Evolutionary conservation across 2,329 filamentous ascomycete genomes (phyloP).

Genomic region (Botrytis paeoniae): DNA sequence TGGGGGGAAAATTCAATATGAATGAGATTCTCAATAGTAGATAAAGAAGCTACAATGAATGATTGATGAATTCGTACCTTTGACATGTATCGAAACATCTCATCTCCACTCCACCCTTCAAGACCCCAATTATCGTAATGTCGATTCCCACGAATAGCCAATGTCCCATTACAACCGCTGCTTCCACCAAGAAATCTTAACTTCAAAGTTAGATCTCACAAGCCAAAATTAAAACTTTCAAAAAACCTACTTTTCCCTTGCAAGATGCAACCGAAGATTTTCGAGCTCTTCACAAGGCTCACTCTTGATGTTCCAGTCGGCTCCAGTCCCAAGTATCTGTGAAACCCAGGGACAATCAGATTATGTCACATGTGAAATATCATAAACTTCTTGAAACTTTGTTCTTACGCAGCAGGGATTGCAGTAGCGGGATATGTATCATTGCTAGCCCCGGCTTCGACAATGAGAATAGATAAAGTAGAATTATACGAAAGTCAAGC

Average conservation of each 20-base stretch:
- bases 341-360: background rate
- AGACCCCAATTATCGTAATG: background rate
- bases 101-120: conserved; percentile 1
- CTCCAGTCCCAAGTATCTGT: conserved; percentile 1
- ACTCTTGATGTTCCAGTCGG: background rate
- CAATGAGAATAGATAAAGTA: background rate
- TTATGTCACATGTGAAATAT: background rate
- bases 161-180: background rate
- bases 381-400: background rate
- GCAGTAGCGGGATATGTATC: background rate
- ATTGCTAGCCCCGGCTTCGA: background rate
- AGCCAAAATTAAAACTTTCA: background rate
- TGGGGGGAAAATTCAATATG: no score
- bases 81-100: background rate
- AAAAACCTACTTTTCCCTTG: background rate
- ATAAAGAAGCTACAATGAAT: background rate
- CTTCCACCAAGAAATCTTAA: background rate
- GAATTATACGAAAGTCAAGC: background rate
- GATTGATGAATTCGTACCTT: background rate
- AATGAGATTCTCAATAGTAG: background rate
- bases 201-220: background rate
- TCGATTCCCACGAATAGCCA: background rate
- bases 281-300: background rate
- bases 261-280: background rate
- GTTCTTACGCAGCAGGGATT: background rate